These are phyloP conservation scores for Pythium biforme DNA, from an alignment of 352 stramenopile genomes.

Conservation along the genomic window DNA sequence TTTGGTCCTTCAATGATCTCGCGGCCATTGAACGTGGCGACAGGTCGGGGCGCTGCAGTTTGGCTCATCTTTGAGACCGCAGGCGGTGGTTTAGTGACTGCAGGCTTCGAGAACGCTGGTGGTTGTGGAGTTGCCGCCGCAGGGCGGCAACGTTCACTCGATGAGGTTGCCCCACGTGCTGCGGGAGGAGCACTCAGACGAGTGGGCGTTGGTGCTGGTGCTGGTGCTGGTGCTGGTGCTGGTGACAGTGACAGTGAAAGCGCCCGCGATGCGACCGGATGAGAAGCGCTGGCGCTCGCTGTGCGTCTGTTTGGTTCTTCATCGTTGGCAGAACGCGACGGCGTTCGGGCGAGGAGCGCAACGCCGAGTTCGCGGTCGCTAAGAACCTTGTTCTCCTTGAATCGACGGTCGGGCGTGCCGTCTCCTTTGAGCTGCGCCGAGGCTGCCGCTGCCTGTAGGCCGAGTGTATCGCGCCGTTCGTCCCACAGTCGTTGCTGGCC, in stretches of 20 bases:
- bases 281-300: not conserved
- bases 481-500: not conserved
- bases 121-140: not conserved
- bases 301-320: not conserved
- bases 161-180: not conserved
- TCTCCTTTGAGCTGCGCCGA: not conserved
- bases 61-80: not conserved
- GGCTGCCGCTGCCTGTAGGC: not conserved
- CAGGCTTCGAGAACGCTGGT: no score
- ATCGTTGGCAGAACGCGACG: not conserved
- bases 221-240: not conserved
- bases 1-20: not conserved
- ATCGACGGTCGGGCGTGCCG: slow-evolving; percentile 5
- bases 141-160: not conserved
- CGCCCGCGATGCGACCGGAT: not conserved
- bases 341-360: not conserved
- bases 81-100: no score
- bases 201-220: not conserved
- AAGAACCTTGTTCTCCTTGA: slow-evolving; percentile 5
- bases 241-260: not conserved
- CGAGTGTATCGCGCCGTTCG: not conserved
- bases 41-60: not conserved
- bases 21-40: not conserved
- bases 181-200: not conserved
- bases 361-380: not conserved